Evolutionary conservation across 164 flowering plant genomes (phyloP).

Genomic region (Dillenia turbinata): DNA sequence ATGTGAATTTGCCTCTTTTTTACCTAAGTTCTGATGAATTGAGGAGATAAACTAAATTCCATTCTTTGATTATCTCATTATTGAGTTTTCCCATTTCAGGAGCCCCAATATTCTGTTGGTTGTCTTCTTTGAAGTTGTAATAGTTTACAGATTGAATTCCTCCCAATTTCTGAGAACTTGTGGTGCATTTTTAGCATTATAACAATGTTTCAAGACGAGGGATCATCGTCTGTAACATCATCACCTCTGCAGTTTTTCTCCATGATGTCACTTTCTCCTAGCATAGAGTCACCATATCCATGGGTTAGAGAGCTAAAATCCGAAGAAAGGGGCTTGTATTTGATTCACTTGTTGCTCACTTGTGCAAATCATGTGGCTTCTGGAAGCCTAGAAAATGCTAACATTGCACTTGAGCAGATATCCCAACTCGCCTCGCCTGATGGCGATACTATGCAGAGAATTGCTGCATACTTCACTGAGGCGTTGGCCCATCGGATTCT

Average conservation of each 20-base stretch:
- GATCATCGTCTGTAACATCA: constrained; percentile 58
- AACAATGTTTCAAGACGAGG: constrained; percentile 65
- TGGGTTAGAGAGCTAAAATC: constrained; percentile 68
- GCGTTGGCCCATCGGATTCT: constrained; percentile 66
- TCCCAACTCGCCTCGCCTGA: constrained; percentile 65
- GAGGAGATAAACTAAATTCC: too few relatives aligned
- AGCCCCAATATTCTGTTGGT: too few relatives aligned
- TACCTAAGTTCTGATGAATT: too few relatives aligned
- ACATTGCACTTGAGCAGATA: constrained; percentile 61
- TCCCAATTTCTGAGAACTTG: not conserved
- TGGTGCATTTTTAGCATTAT: constrained; percentile 2
- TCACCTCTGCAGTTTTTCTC: constrained; percentile 61
- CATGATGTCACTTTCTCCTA: constrained; percentile 48
- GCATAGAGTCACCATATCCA: constrained; percentile 44
- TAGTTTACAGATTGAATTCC: not conserved
- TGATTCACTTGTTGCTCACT: constrained; percentile 52
- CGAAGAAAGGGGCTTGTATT: constrained; percentile 66
- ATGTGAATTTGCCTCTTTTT: too few relatives aligned
- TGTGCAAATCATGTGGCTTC: constrained; percentile 65
- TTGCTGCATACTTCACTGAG: constrained; percentile 67
- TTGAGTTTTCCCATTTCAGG: too few relatives aligned
- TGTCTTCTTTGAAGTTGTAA: not conserved
- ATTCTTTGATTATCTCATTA: too few relatives aligned
- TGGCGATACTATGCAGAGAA: constrained; percentile 74
- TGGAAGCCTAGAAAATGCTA: constrained; percentile 62